Evolutionary conservation across 2,329 filamentous ascomycete genomes (phyloP).

Genomic region (Ciborinia camelliae): DNA sequence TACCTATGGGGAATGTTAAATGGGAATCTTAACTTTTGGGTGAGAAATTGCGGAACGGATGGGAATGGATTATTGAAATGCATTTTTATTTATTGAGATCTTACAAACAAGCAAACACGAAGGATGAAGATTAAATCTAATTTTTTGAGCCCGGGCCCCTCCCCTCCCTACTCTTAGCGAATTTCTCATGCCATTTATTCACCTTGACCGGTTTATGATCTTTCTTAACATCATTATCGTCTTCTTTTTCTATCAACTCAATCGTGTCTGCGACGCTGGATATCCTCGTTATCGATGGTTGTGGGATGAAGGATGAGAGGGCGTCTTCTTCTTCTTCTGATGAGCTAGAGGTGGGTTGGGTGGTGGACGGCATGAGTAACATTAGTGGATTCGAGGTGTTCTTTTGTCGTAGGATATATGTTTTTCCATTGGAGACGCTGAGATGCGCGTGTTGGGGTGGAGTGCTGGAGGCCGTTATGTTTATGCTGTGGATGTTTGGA

Average conservation of each 20-base stretch:
- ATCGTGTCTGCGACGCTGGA: slow-evolving; percentile 60
- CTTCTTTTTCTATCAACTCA: slow-evolving; percentile 50
- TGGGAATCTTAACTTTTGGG: too few species aligned
- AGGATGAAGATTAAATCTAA: too few species aligned
- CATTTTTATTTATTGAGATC: too few species aligned
- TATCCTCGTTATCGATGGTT: slow-evolving; percentile 46
- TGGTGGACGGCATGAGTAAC: slow-evolving; percentile 44
- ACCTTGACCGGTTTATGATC: slow-evolving; percentile 32
- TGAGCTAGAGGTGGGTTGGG: slow-evolving; percentile 21
- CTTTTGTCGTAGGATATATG: slow-evolving; percentile 60
- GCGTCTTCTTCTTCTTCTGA: slow-evolving; percentile 28
- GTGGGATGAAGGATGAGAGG: slow-evolving; percentile 32
- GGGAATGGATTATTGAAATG: too few species aligned
- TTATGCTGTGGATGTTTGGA: slow-evolving; percentile 19
- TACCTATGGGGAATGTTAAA: too few species aligned
- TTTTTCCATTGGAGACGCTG: slow-evolving; percentile 42
- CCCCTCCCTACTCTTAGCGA: slow-evolving; percentile 40
- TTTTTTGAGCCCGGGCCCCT: too few species aligned
- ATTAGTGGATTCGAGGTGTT: slow-evolving; percentile 66
- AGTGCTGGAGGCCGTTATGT: slow-evolving; percentile 40
- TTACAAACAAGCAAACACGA: too few species aligned
- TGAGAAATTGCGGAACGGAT: too few species aligned
- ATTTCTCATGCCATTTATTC: slow-evolving; percentile 59
- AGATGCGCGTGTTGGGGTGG: slow-evolving; percentile 21
- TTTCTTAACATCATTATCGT: slow-evolving; percentile 2